Evolutionary conservation across 306 rosid species (phyloP), one percentile per base, ranked within the genome.

Genomic region (apple (Malus domestica)): DNA sequence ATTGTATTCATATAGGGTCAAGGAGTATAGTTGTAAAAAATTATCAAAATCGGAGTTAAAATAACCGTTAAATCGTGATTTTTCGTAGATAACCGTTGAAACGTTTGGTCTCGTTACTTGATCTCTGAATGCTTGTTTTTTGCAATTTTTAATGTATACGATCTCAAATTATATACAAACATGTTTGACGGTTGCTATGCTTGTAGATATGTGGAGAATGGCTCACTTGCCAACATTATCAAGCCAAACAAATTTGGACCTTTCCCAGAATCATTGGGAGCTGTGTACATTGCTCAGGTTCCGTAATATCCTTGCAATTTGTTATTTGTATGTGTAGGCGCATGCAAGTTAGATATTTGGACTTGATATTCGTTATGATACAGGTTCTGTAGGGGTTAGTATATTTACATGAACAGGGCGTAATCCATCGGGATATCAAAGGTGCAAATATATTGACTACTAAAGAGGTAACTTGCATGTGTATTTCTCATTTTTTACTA

Each of bases 231-330:
- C 70, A 95, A 95, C 85, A 95, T 92, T 79, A 92, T 95, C 76
- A 95, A 95, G 93, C 97, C 98, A 80, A 95, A 95, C 79, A 95
- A 95, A 77, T 95, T 95, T 88, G 98, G 97, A 52, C 98, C 98
- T 45, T 95, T 95, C 83, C 98, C 98, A 22, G 97, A 92, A 81
- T 95, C 98, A 60, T 72, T 95, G 87, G 98, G 90, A 88, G 97
- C 95, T 55, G 87, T 92, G 79, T 95, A 89, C 83, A 95, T 95
- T 76, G 88, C 97, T 80, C 97, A 95, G 97, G 98, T 95, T 80
- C 72, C 81, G 71, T 23, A 71, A 68, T 49, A 74, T 74, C 73
- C 70, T 67, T 70, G 79, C 68, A 61, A 33, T 76, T 75, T 64
- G 10, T 55, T 64, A 23, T 63, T 49, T 80, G 67, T 59, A 60